phyloP scores from a whole-genome alignment of 257 asterid species.

The Solanum clarkiae region DNA sequence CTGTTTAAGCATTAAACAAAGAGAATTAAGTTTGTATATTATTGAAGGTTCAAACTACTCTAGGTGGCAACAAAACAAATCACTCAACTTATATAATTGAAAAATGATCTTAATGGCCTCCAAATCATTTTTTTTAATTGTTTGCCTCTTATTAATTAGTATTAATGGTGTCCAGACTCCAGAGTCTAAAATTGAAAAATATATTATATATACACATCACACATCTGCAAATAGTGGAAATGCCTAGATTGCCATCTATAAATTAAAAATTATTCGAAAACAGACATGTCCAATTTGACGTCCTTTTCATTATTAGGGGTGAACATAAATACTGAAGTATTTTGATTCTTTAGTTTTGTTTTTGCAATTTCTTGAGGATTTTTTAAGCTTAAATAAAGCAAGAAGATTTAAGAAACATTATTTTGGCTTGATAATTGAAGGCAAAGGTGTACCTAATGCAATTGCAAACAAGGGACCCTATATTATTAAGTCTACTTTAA shows the following conservation, averaged over 20 bases:
- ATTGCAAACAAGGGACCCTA: not conserved
- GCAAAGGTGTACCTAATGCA: slow-evolving; percentile 13
- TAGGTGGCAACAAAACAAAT: not conserved
- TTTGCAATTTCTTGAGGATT: not conserved
- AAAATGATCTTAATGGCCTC: not conserved
- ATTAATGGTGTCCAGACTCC: not conserved
- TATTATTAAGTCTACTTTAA: not conserved
- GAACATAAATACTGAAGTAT: not conserved
- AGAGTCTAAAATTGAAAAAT: slow-evolving; percentile 13
- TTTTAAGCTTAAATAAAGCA: not conserved
- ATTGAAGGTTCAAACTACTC: not conserved
- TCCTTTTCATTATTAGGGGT: not conserved
- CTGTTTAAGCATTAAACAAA: not conserved
- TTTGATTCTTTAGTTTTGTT: not conserved
- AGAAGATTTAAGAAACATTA: slow-evolving; percentile 13
- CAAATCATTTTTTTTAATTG: not conserved
- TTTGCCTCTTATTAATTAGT: not conserved
- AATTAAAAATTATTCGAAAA: not conserved
- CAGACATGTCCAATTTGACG: not conserved
- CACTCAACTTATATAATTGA: not conserved
- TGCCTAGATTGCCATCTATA: not conserved
- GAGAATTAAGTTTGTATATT: not conserved
- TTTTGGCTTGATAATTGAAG: slow-evolving; percentile 8
- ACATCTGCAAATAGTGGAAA: not conserved
- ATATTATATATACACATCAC: not conserved